A percentile compares a stretch with the other conserved stretches of the same genome.
These are phyloP conservation scores for Fusarium sambucinum DNA, from an alignment of 2,329 filamentous ascomycete species.

Conservation along the genomic window DNA sequence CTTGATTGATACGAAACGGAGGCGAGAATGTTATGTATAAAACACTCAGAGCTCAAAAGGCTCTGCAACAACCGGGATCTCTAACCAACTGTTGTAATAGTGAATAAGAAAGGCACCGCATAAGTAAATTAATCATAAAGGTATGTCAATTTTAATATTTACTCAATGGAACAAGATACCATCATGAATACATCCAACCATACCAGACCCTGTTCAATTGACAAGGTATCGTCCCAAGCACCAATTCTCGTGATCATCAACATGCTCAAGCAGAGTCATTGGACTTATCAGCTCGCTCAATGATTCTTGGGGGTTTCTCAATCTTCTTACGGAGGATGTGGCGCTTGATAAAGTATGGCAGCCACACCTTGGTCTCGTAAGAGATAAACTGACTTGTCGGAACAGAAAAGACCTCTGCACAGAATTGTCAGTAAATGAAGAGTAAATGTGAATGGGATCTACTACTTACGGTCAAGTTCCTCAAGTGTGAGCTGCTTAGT, in stretches of 20 bases:
- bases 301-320: constrained; percentile 51
- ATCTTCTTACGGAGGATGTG: constrained; percentile 53
- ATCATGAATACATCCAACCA: background rate
- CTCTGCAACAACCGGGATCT: background rate
- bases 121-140: no score
- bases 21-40: no score
- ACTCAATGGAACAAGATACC: background rate
- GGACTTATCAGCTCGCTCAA: constrained; percentile 33
- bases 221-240: rapidly evolving
- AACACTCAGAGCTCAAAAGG: no score
- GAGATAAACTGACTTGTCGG: constrained; percentile 47
- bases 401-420: constrained; percentile 51
- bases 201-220: rapidly evolving
- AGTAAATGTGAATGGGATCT: rapidly evolving
- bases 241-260: rapidly evolving
- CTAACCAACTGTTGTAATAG: rapidly evolving
- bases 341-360: constrained; percentile 55
- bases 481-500: constrained; percentile 65
- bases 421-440: rapidly evolving
- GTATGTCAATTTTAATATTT: background rate
- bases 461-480: constrained; percentile 57
- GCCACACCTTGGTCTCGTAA: constrained; percentile 51
- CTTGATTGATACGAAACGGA: no score
- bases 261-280: constrained; percentile 10
- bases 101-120: background rate